Conservation (phyloP, 2,329 filamentous ascomycete genomes). For the Pseudovirgaria hyperparasitica region DNA sequence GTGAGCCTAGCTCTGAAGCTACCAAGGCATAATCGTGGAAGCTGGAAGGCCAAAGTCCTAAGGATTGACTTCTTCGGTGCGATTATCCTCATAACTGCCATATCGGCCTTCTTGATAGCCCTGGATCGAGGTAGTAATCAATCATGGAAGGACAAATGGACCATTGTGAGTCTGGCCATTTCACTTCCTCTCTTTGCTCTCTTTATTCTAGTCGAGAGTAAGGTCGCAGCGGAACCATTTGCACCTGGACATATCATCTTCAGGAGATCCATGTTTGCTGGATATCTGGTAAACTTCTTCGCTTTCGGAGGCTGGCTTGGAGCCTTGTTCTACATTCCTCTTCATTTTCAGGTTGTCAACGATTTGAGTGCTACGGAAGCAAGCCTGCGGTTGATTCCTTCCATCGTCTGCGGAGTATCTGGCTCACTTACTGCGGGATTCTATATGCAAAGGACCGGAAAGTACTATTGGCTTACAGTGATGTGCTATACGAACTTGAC, state of each 20-base stretch:
- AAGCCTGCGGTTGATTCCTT: constrained; percentile 54
- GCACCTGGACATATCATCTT: constrained; percentile 64
- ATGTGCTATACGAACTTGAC: constrained; percentile 41
- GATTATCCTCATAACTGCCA: constrained; percentile 49
- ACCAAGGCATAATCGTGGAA: constrained; percentile 42
- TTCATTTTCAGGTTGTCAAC: constrained; percentile 65
- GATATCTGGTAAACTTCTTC: constrained; percentile 63
- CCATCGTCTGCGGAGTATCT: constrained; percentile 46
- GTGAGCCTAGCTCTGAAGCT: constrained; percentile 52
- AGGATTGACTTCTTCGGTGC: constrained; percentile 66
- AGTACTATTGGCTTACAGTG: constrained; percentile 58
- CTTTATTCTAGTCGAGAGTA: constrained; percentile 59
- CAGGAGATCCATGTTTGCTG: constrained; percentile 50
- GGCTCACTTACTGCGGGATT: constrained; percentile 54
- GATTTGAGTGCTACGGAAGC: constrained; percentile 50
- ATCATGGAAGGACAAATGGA: constrained; percentile 49
- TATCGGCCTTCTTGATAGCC: constrained; percentile 53
- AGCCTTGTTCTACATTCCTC: constrained; percentile 58
- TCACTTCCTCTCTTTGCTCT: constrained; percentile 47
- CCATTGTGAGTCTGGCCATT: constrained; percentile 43
- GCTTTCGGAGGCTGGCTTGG: constrained; percentile 48
- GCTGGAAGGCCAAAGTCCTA: constrained; percentile 53
- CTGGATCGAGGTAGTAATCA: constrained; percentile 63
- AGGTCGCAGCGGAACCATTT: constrained; percentile 57
- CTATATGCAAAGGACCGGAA: constrained; percentile 57